Percentiles rank a stretch among this genome's conserved stretches.
Evolutionary conservation across 345 rosid species (phyloP).

Genomic region (Gossypium arboreum): DNA sequence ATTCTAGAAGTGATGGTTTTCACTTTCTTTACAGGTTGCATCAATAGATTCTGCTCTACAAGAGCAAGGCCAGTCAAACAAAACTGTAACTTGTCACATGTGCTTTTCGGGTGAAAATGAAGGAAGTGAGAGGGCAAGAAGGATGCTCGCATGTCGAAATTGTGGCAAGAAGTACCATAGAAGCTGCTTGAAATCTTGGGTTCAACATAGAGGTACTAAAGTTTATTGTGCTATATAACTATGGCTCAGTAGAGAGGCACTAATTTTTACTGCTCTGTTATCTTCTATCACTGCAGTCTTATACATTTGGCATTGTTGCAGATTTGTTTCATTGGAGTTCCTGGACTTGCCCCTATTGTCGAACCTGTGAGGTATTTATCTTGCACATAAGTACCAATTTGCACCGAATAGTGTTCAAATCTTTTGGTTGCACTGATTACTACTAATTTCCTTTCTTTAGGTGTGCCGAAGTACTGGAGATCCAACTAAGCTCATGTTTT

Average conservation of each 20-base stretch:
- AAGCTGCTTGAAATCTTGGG: slow-evolving; percentile 84
- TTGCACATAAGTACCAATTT: background rate
- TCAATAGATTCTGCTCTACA: slow-evolving; percentile 45
- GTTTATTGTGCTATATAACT: slow-evolving; percentile 38
- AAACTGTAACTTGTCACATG: slow-evolving; percentile 71
- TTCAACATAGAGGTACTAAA: slow-evolving; percentile 76
- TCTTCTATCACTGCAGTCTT: slow-evolving; percentile 11
- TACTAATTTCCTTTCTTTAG: slow-evolving; percentile 34
- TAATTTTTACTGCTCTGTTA: background rate
- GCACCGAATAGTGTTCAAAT: background rate
- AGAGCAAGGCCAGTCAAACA: slow-evolving; percentile 46
- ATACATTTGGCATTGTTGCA: slow-evolving; percentile 35
- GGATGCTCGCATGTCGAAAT: slow-evolving; percentile 78
- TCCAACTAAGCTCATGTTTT: slow-evolving; percentile 93
- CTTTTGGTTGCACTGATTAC: background rate
- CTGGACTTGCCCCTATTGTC: slow-evolving; percentile 92
- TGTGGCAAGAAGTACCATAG: slow-evolving; percentile 95
- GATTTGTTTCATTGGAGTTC: slow-evolving; percentile 98
- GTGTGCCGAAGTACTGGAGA: slow-evolving; percentile 86
- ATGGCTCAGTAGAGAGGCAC: slow-evolving; percentile 69
- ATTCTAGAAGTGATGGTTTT: background rate
- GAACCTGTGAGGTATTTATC: slow-evolving; percentile 76
- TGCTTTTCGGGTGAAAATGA: slow-evolving; percentile 80
- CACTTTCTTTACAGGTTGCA: slow-evolving; percentile 35
- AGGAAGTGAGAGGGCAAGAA: slow-evolving; percentile 78